phyloP scores from a whole-genome alignment of 1,284 basidiomycete genomes.

The Marasmius fiardii region DNA sequence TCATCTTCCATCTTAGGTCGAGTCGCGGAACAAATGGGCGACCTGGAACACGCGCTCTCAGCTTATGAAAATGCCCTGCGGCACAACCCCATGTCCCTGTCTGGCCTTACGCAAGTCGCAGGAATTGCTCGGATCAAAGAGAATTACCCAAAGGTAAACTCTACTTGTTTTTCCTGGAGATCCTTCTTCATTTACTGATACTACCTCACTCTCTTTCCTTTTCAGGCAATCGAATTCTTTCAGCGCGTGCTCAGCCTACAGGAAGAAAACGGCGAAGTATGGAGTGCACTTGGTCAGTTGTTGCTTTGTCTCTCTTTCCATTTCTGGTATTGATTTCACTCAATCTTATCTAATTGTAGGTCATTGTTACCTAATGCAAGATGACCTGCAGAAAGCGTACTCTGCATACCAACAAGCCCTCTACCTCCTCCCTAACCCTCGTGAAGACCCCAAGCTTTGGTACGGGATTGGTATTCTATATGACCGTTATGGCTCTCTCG shows the following conservation, averaged over 20 bases:
- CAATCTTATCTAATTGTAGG: slow-evolving; percentile 39
- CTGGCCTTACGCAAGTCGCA: slow-evolving; percentile 88
- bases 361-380: slow-evolving; percentile 99
- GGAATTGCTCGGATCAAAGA: slow-evolving; percentile 87
- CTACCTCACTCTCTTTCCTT: slow-evolving; percentile 23
- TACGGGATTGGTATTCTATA: slow-evolving; percentile 99
- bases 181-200: too few species aligned
- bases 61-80: slow-evolving; percentile 92
- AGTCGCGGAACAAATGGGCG: slow-evolving; percentile 88
- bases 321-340: slow-evolving; percentile 16
- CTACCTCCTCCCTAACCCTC: slow-evolving; percentile 93
- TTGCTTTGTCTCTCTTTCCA: slow-evolving; percentile 16
- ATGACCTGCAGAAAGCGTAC: slow-evolving; percentile 98
- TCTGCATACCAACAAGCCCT: slow-evolving; percentile 98
- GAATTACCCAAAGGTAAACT: slow-evolving; percentile 74
- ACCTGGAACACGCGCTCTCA: slow-evolving; percentile 83
- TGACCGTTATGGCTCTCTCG: slow-evolving; percentile 96
- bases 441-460: slow-evolving; percentile 99
- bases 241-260: slow-evolving; percentile 87
- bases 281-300: slow-evolving; percentile 81
- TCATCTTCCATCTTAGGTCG: slow-evolving; percentile 56
- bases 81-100: slow-evolving; percentile 86
- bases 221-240: slow-evolving; percentile 92
- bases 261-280: slow-evolving; percentile 92
- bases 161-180: slow-evolving; percentile 26